Evolutionary conservation across 805 yeast genomes (phyloP).

Genomic region (Teunomyces cretensis): DNA sequence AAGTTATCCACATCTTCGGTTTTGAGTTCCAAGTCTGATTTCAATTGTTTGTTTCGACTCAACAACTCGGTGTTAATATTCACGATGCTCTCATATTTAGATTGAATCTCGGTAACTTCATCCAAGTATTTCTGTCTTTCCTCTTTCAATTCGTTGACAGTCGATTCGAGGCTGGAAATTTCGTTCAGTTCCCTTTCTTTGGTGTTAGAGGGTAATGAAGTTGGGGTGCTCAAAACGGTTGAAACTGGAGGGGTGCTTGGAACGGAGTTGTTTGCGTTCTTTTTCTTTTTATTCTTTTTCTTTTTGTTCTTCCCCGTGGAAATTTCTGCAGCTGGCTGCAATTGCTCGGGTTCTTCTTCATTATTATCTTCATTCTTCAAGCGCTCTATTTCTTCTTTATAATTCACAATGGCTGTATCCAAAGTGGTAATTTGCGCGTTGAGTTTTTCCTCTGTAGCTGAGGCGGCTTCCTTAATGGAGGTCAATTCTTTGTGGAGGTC

Average conservation of each 20-base stretch:
- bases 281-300: constrained; percentile 1
- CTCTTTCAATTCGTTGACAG: not conserved
- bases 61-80: constrained; percentile 17
- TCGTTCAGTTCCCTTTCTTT: not conserved
- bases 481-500: not conserved
- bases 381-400: not conserved
- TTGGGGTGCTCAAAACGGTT: not conserved
- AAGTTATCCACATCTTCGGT: constrained; percentile 65
- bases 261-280: not conserved
- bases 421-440: not conserved
- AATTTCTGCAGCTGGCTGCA: constrained; percentile 1
- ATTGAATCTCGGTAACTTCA: not conserved
- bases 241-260: not conserved
- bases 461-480: not conserved
- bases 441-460: not conserved
- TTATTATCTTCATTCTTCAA: not conserved
- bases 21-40: constrained; percentile 37
- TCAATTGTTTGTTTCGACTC: constrained; percentile 16
- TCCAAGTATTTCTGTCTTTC: not conserved
- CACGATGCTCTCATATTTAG: constrained; percentile 10
- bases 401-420: not conserved
- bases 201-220: not conserved
- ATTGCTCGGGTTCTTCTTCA: not conserved
- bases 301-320: constrained; percentile 1
- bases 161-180: not conserved